Percentiles rank a stretch among this genome's conserved stretches.
Conservation (phyloP, 1,139 yeast genomes). For the Pichia sp. region DNA sequence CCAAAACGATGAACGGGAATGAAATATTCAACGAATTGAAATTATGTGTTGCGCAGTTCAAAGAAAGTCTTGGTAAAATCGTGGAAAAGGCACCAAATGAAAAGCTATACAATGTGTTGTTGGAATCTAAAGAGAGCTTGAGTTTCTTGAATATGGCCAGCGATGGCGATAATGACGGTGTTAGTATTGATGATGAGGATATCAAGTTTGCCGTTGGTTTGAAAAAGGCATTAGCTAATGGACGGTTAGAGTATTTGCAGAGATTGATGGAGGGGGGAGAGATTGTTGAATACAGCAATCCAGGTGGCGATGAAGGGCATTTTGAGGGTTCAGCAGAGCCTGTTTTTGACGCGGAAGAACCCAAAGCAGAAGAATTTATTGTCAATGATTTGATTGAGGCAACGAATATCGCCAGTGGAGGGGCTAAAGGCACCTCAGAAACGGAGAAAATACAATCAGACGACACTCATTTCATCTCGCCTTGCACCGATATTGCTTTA, state of each 20-base stretch:
- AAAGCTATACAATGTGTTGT: constrained; percentile 31
- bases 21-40: neutral
- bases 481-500: too few relatives aligned
- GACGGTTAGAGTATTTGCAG: constrained; percentile 26
- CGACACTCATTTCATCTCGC: too few relatives aligned
- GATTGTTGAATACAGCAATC: too few relatives aligned
- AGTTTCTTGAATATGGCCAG: constrained; percentile 12
- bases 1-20: too few relatives aligned
- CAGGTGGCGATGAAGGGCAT: too few relatives aligned
- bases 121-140: constrained; percentile 12
- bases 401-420: neutral
- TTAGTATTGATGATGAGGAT: constrained; percentile 23
- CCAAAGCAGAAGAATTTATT: neutral
- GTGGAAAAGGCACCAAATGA: constrained; percentile 46
- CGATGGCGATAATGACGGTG: neutral
- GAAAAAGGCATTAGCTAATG: constrained; percentile 40
- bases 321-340: too few relatives aligned
- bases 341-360: too few relatives aligned
- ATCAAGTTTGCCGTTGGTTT: constrained; percentile 48
- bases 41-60: constrained; percentile 26
- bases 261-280: too few relatives aligned
- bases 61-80: constrained; percentile 43
- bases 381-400: neutral
- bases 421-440: constrained; percentile 1
- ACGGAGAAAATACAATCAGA: constrained; percentile 1